Evolutionary conservation across 2,329 filamentous ascomycete species (phyloP), one percentile per base, ranked within the genome.

Genomic region (Biscogniauxia marginata): DNA sequence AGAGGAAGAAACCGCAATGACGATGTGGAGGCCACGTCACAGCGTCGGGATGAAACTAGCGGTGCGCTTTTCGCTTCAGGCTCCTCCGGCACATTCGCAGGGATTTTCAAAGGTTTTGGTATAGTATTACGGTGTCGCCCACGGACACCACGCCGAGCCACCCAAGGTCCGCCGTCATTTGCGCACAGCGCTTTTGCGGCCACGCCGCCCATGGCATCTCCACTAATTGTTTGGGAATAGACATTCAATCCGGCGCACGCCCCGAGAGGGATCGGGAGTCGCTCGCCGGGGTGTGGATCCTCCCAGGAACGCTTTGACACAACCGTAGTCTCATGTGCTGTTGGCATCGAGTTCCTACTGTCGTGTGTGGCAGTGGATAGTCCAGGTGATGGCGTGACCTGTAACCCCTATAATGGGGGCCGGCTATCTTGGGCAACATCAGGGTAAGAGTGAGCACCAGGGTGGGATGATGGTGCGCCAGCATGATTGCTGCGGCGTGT

Each of bases 341-440:
- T 53, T 63, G 52, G 52, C 55, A 51, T 53, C 54, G 58, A 66
- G 57, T 62, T 64, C 53, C 62, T 58, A 50, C 59, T 58, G 56
- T 55, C 59, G 51, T 62, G 54, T 56, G 62, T 59, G 63, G 64
- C 62, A 58, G 67, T 67, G 62, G 71, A 70, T 71, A 73, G 65
- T 68, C 70, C 70, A 69, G 75, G 74, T 74, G 73, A 73, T 75
- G 79, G 74, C 77, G 79, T 78, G 80, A 76, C 82, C 82, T 84
- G 79, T 74, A 70, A 79, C 73, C 77, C 76, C 84, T 81, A 86
- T 80, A 81, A 81, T 47, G 72, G 71, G 63, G 72, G 72, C 49
- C 70, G 72, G 58, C 67, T 69, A 54, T 64, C 65, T 56, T 67
- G 67, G 46, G 69, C 68, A 53, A 65, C 70, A 7, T 65, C 54